Percentiles rank a stretch among this genome's conserved stretches.
phyloP scores from a whole-genome alignment of 1,139 yeast genomes.

The Yamadazyma siamensis region DNA sequence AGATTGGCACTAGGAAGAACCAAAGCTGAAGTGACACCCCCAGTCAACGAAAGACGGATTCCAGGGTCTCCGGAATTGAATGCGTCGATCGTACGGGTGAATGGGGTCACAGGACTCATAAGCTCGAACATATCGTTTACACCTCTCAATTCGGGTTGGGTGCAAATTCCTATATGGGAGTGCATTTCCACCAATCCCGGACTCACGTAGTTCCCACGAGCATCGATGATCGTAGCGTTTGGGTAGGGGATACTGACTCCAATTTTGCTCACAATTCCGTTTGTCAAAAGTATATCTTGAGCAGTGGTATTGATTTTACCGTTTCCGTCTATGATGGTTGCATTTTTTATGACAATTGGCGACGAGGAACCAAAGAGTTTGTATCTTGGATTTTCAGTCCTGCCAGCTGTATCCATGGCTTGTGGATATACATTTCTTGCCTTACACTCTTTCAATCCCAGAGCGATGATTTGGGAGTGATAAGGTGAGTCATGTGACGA shows the following conservation, averaged over 20 bases:
- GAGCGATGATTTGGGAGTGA: too few relatives aligned
- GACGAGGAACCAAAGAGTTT: too few relatives aligned
- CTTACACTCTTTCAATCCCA: too few relatives aligned
- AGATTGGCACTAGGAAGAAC: conserved; percentile 7
- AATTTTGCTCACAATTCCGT: too few relatives aligned
- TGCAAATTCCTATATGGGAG: conserved; percentile 6
- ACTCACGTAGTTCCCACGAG: conserved; percentile 5
- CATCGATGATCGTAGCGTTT: conserved; percentile 3
- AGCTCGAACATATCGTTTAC: conserved; percentile 9
- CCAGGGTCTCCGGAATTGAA: conserved; percentile 6
- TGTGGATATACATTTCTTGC: too few relatives aligned
- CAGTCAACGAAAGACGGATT: conserved; percentile 2
- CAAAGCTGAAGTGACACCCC: conserved; percentile 7
- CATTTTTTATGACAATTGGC: conserved; percentile 2
- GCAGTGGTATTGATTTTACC: neutral
- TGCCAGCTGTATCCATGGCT: too few relatives aligned
- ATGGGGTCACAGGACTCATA: conserved; percentile 6
- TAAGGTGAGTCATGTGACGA: too few relatives aligned
- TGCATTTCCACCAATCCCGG: conserved; percentile 9
- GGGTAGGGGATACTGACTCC: too few relatives aligned
- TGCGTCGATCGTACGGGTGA: conserved; percentile 6
- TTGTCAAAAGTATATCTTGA: too few relatives aligned
- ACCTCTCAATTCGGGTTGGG: conserved; percentile 7
- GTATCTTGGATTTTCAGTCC: too few relatives aligned
- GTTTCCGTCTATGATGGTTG: conserved; percentile 6